Base-by-base conservation (phyloP, 1,139 yeast genomes). In the Blastobotrys buckinghamii region DNA sequence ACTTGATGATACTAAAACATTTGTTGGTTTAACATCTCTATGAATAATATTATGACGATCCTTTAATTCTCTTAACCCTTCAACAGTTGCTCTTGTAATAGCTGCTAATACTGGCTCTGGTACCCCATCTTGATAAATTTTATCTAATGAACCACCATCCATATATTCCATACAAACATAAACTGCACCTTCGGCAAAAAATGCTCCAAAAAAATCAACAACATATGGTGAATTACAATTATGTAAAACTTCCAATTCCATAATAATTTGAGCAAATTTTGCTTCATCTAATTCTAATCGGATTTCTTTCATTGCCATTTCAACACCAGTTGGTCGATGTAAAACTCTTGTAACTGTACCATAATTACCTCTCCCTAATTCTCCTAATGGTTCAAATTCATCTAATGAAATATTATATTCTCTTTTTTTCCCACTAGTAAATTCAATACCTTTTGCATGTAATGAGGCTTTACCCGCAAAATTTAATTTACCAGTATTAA, bases 281-380 rank as follows among this genome's bases (percentile, higher is more conserved):
- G 86, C 77, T 61, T 90, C 97, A 64, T 90, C 97, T 51, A 92
- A 74, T 63, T 90, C 97, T 45, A 92, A 70, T 47, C 96, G 75
- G 45, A 92, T 96, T 66, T 92, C 97, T 67, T 92, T 92, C 95
- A 92, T 88, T 1, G 97, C 97, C 97, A 92, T 88, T 20, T 82
- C 70, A 22, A 89, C 86, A 22, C 89, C 86, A 0, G 96, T 89
- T n/a, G 97, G 97, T 62, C 84, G 87, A 67, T 92, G 97, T 45
- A 87, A 70, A 1, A 90, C 97, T 67, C 89, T 89, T 30, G 89
- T 81, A 16, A 92, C 98, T 1, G 95, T 86, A 48, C 97, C 98
- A 65, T 92, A 92, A 68, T 92, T 92, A 10, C 98, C 98, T 47
- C 90, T 78, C 2, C 98, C 98, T 44, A 92, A 71, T 66, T 90